Percentiles rank a stretch among this genome's conserved stretches.
Conservation (phyloP, 352 stramenopile genomes). For the Globisporangium cederbergense region DNA sequence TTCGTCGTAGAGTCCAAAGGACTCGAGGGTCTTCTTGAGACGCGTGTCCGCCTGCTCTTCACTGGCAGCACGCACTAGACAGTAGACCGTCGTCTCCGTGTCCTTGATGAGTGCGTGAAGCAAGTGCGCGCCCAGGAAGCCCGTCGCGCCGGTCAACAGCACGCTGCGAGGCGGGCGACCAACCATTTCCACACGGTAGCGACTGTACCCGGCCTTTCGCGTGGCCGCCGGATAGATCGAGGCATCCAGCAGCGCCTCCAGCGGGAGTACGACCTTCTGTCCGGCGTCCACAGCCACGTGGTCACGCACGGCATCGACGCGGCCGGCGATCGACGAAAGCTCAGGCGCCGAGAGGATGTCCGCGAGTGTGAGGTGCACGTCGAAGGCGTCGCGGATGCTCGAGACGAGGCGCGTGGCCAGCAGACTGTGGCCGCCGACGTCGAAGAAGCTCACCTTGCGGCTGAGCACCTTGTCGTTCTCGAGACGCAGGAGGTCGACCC, state of each 20-base stretch:
- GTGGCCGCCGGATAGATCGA: slow-evolving; percentile 74
- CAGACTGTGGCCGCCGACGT: slow-evolving; percentile 77
- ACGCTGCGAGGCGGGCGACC: slow-evolving; percentile 66
- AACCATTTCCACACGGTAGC: slow-evolving; percentile 77
- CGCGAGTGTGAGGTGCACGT: slow-evolving; percentile 65
- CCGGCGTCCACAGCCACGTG: slow-evolving; percentile 10
- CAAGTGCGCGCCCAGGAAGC: slow-evolving; percentile 87
- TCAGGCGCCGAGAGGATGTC: slow-evolving; percentile 66
- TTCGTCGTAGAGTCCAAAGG: slow-evolving; percentile 51
- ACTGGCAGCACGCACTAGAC: slow-evolving; percentile 67
- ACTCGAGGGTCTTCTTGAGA: slow-evolving; percentile 51
- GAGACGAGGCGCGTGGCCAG: slow-evolving; percentile 72
- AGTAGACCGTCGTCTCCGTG: slow-evolving; percentile 74
- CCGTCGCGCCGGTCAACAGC: slow-evolving; percentile 89
- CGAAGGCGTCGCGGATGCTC: slow-evolving; percentile 61
- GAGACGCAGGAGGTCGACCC: slow-evolving; percentile 64
- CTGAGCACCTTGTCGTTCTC: slow-evolving; percentile 51
- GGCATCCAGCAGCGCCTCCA: slow-evolving; percentile 63
- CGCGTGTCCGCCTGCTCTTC: slow-evolving; percentile 48
- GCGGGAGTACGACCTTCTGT: slow-evolving; percentile 52
- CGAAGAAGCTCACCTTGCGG: slow-evolving; percentile 73
- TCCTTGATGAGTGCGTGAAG: slow-evolving; percentile 77
- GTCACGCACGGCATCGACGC: slow-evolving; percentile 41
- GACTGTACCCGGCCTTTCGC: slow-evolving; percentile 71
- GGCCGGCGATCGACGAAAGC: slow-evolving; percentile 49